Evolutionary conservation across 1,284 basidiomycete genomes (phyloP).

Genomic region (Violaceomyces palustris): DNA sequence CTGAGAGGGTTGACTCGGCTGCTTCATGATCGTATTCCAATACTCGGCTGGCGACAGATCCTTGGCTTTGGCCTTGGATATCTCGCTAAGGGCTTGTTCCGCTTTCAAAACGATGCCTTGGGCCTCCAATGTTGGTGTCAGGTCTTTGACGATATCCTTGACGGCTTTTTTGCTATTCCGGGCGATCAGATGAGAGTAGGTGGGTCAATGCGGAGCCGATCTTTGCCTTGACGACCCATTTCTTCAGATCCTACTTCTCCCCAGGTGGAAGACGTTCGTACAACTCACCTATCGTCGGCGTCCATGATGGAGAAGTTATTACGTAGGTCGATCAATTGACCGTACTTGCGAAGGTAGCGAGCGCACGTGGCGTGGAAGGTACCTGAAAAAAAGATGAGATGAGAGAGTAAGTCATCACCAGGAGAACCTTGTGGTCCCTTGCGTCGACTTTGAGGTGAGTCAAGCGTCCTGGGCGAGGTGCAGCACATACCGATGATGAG

Average conservation of each 20-base stretch:
- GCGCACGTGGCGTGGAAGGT: slow-evolving; percentile 82
- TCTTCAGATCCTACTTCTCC: no score
- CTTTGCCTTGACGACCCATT: not conserved
- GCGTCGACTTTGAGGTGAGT: not conserved
- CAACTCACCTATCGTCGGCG: slow-evolving; percentile 62
- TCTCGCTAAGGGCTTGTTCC: slow-evolving; percentile 61
- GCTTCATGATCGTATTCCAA: no score
- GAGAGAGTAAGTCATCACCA: no score
- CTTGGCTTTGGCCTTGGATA: slow-evolving; percentile 77
- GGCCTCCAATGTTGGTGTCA: slow-evolving; percentile 56
- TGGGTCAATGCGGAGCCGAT: not conserved
- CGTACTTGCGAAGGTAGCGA: slow-evolving; percentile 65
- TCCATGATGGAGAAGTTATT: slow-evolving; percentile 80
- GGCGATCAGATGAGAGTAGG: no score
- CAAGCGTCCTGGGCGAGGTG: no score
- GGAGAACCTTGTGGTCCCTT: not conserved
- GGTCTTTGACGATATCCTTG: slow-evolving; percentile 61
- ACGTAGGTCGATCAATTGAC: slow-evolving; percentile 61
- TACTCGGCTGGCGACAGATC: slow-evolving; percentile 61
- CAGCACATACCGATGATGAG: slow-evolving; percentile 59
- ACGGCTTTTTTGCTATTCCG: slow-evolving; percentile 64
- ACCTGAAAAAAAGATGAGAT: no score
- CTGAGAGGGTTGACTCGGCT: no score
- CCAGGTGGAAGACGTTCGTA: not conserved
- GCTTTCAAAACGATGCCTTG: slow-evolving; percentile 63